Conservation (phyloP, 2,329 filamentous ascomycete genomes). For the Intubia oerlemansii region DNA sequence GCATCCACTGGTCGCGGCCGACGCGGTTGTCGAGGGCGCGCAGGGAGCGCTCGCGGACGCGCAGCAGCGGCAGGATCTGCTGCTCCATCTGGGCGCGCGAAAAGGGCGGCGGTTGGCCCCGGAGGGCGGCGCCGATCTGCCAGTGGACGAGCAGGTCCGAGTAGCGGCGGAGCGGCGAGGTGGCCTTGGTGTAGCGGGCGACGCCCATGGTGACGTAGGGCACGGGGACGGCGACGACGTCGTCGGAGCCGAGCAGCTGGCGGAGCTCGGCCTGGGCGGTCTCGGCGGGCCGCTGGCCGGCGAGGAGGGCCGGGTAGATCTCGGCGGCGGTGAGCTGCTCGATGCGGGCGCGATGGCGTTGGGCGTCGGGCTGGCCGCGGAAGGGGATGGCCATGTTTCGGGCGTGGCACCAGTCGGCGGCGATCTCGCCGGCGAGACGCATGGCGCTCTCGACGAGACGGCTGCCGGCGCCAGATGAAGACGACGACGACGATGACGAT, state of each 20-base stretch:
- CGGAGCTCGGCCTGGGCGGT: constrained; percentile 13
- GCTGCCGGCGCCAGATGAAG: constrained; percentile 9
- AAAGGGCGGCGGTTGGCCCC: constrained; percentile 18
- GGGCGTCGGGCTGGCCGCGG: constrained; percentile 24
- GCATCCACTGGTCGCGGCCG: constrained; percentile 29
- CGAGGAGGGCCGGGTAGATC: constrained; percentile 17
- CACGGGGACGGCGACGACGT: constrained; percentile 28
- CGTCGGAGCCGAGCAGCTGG: constrained; percentile 25
- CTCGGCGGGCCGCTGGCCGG: constrained; percentile 14
- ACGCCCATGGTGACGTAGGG: constrained; percentile 36
- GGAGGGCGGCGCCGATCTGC: constrained; percentile 40
- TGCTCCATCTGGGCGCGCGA: constrained; percentile 17
- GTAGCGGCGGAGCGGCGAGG: constrained; percentile 44
- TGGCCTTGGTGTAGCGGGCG: constrained; percentile 40
- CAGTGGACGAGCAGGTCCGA: constrained; percentile 41
- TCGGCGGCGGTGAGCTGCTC: constrained; percentile 16
- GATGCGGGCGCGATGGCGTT: constrained; percentile 16
- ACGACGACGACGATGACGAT: not conserved
- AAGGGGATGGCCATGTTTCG: constrained; percentile 38
- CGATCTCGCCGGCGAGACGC: constrained; percentile 39
- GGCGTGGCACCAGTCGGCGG: constrained; percentile 36
- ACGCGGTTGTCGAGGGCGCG: constrained; percentile 19
- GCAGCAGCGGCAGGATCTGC: constrained; percentile 25
- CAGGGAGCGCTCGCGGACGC: constrained; percentile 29
- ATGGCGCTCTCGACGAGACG: constrained; percentile 28